These are phyloP conservation scores for Lizanozyma gosingica DNA, from an alignment of 1,139 yeast genomes.

Conservation along the genomic window DNA sequence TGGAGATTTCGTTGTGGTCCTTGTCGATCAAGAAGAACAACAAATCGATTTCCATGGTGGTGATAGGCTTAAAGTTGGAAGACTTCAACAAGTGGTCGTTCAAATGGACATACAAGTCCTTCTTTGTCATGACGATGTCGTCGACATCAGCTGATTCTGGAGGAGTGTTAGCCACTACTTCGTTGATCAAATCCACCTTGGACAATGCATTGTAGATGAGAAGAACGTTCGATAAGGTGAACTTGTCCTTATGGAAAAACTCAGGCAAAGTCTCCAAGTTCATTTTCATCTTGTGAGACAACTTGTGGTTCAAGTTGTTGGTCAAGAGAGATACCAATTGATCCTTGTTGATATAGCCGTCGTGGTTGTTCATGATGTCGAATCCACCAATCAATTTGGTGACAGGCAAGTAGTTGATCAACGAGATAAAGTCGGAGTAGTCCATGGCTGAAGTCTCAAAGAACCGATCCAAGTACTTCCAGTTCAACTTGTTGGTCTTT, in stretches of 20 bases:
- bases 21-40: slow-evolving; percentile 41
- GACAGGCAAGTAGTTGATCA: slow-evolving; percentile 37
- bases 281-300: slow-evolving; percentile 28
- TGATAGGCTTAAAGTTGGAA: slow-evolving; percentile 42
- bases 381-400: slow-evolving; percentile 40
- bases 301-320: slow-evolving; percentile 35
- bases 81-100: slow-evolving; percentile 45
- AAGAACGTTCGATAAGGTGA: slow-evolving; percentile 34
- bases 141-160: slow-evolving; percentile 31
- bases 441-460: slow-evolving; percentile 31
- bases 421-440: slow-evolving; percentile 32
- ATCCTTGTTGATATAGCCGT: slow-evolving; percentile 22
- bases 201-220: slow-evolving; percentile 36
- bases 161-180: slow-evolving; percentile 50
- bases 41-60: slow-evolving; percentile 36
- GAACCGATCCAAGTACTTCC: slow-evolving; percentile 35
- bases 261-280: slow-evolving; percentile 29
- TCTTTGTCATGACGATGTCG: slow-evolving; percentile 37
- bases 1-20: slow-evolving; percentile 37
- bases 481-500: slow-evolving; percentile 33
- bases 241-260: slow-evolving; percentile 25
- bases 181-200: slow-evolving; percentile 46
- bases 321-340: slow-evolving; percentile 28
- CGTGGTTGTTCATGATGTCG: slow-evolving; percentile 29
- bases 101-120: slow-evolving; percentile 36